phyloP scores from a whole-genome alignment of 331 rosid species.

The Rhamnella rubrinervis region DNA sequence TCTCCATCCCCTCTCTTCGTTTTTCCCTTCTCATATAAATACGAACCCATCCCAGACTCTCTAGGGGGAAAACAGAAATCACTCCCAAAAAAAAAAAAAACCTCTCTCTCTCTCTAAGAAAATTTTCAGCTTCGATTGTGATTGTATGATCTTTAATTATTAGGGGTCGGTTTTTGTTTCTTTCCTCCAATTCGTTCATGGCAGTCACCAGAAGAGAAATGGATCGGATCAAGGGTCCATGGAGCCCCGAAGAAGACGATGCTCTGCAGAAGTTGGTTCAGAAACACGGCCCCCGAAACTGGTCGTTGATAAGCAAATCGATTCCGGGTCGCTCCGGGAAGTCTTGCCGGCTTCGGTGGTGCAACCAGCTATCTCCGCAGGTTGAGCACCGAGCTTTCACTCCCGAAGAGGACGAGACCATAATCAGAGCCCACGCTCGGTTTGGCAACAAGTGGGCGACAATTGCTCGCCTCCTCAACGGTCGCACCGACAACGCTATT shows the following conservation, averaged over 20 bases:
- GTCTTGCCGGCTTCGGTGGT: constrained; percentile 93
- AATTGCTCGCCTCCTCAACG: constrained; percentile 72
- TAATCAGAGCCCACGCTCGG: constrained; percentile 81
- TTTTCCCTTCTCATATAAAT: background rate
- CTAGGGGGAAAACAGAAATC: background rate
- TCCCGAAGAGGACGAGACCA: constrained; percentile 75
- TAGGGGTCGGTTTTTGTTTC: too few relatives aligned
- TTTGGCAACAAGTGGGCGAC: constrained; percentile 98
- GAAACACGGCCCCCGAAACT: constrained; percentile 78
- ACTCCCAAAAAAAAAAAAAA: background rate
- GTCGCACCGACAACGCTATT: constrained; percentile 95
- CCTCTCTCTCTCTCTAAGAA: too few relatives aligned
- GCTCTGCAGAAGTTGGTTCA: constrained; percentile 62
- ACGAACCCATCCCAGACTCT: background rate
- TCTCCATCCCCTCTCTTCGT: background rate
- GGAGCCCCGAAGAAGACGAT: constrained; percentile 95
- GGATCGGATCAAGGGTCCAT: constrained; percentile 98
- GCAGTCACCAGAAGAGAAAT: constrained; percentile 37
- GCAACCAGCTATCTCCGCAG: constrained; percentile 89
- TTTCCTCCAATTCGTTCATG: constrained; percentile 8
- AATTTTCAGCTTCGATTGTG: background rate
- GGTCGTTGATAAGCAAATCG: constrained; percentile 80
- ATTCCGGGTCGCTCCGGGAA: constrained; percentile 90
- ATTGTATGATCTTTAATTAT: background rate
- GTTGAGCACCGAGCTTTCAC: constrained; percentile 92